These are phyloP conservation scores for Eucalyptus pauciflora DNA, from an alignment of 345 rosid genomes.

Conservation along the genomic window DNA sequence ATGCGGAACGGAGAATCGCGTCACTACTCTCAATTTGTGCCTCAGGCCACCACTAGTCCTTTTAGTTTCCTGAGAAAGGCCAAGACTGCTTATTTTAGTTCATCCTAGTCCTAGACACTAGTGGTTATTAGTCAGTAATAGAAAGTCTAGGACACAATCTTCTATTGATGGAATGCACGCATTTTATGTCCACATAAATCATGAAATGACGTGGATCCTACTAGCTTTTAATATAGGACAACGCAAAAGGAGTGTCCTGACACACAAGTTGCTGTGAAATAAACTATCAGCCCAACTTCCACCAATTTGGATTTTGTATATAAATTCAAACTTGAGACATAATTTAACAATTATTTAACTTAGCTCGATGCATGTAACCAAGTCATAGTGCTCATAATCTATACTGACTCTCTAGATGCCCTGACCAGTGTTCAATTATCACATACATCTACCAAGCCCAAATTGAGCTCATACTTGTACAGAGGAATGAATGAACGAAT, in stretches of 20 bases:
- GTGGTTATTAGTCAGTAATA: neutral
- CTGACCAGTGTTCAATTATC: rapidly evolving
- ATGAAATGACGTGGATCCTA: neutral
- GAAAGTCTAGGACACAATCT: neutral
- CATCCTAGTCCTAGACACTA: neutral
- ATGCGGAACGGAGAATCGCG: neutral
- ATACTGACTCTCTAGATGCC: neutral
- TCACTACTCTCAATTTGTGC: neutral
- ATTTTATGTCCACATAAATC: neutral
- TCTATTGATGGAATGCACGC: neutral
- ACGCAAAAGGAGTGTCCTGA: neutral
- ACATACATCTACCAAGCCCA: neutral
- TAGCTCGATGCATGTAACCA: neutral
- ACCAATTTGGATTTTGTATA: neutral
- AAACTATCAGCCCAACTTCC: neutral
- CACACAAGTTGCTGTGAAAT: neutral
- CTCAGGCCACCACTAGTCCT: neutral
- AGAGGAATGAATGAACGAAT: neutral
- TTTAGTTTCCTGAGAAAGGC: neutral
- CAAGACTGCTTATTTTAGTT: neutral
- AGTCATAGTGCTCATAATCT: neutral
- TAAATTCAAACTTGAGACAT: neutral
- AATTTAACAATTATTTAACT: neutral
- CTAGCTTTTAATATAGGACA: neutral
- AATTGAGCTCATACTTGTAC: neutral